Evolutionary conservation across 306 rosid genomes (phyloP).

Genomic region (Castanea crenata): DNA sequence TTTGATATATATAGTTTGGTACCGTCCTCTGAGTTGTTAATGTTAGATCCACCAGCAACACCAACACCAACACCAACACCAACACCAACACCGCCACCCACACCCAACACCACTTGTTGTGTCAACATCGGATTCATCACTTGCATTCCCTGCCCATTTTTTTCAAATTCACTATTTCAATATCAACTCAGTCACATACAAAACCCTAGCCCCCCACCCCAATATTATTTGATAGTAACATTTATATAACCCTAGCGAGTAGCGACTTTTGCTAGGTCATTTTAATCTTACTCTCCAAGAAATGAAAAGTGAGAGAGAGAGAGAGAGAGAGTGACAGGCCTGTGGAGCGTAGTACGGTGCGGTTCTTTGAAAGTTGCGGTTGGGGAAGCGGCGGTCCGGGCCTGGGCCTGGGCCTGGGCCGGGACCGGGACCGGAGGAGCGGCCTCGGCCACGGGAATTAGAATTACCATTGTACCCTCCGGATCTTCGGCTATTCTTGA

Average conservation of each 20-base stretch:
- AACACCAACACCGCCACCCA: neutral
- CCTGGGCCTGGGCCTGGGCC: neutral
- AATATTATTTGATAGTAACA: too few species aligned
- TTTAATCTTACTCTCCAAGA: neutral
- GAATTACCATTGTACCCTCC: neutral
- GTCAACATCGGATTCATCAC: neutral
- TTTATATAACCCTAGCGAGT: neutral
- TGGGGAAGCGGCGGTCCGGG: conserved; percentile 25
- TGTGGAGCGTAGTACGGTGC: conserved; percentile 20
- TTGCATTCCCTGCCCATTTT: conserved; percentile 12
- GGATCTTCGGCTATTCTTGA: conserved; percentile 1
- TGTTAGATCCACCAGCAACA: neutral
- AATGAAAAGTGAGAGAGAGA: neutral
- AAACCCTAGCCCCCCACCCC: neutral
- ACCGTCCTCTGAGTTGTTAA: conserved; percentile 1
- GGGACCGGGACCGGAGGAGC: neutral
- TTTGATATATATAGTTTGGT: conserved; percentile 41
- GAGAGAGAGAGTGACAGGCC: conserved; percentile 2
- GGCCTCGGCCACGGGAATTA: conserved; percentile 18
- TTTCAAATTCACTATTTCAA: neutral
- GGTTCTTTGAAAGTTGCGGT: conserved; percentile 5
- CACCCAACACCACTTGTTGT: neutral
- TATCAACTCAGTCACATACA: neutral
- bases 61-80: neutral
- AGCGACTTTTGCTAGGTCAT: neutral